Evolutionary conservation across 1,284 basidiomycete genomes (phyloP).

Genomic region (Papiliotrema nemorosa): DNA sequence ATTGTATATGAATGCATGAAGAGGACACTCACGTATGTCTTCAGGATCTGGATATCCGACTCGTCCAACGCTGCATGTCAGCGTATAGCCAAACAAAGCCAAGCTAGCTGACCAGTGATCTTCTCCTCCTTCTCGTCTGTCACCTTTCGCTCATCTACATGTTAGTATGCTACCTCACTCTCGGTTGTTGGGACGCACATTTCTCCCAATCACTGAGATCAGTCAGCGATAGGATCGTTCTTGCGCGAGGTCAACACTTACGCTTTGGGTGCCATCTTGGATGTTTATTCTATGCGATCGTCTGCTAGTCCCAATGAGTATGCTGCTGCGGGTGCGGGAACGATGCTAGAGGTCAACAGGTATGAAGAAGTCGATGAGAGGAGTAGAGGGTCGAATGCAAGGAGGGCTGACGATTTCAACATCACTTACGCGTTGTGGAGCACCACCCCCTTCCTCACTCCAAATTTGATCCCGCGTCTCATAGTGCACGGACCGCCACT

Average conservation of each 20-base stretch:
- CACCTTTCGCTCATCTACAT: conserved; percentile 67
- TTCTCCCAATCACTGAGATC: conserved; percentile 86
- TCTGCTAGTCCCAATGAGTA: too few relatives aligned
- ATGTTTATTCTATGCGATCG: too few relatives aligned
- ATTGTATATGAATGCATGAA: not conserved
- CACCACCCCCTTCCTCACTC: too few relatives aligned
- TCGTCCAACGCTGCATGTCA: conserved; percentile 76
- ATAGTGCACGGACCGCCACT: too few relatives aligned
- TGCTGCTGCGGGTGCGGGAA: too few relatives aligned
- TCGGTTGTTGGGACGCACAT: conserved; percentile 58
- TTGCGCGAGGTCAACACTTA: conserved; percentile 36
- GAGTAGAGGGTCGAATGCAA: too few relatives aligned
- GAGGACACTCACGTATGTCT: conserved; percentile 76
- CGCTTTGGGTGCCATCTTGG: conserved; percentile 87
- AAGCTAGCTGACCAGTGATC: conserved; percentile 64
- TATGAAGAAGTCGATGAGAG: too few relatives aligned
- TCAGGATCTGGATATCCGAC: conserved; percentile 97
- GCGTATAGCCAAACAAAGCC: not conserved
- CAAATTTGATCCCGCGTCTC: too few relatives aligned
- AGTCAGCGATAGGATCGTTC: conserved; percentile 9
- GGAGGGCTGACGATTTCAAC: too few relatives aligned
- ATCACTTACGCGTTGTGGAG: too few relatives aligned
- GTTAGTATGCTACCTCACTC: not conserved
- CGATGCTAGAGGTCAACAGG: too few relatives aligned
- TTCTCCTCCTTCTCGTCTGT: conserved; percentile 86